phyloP scores from a whole-genome alignment of 2,329 filamentous ascomycete genomes.

The Sporothrix luriei region DNA sequence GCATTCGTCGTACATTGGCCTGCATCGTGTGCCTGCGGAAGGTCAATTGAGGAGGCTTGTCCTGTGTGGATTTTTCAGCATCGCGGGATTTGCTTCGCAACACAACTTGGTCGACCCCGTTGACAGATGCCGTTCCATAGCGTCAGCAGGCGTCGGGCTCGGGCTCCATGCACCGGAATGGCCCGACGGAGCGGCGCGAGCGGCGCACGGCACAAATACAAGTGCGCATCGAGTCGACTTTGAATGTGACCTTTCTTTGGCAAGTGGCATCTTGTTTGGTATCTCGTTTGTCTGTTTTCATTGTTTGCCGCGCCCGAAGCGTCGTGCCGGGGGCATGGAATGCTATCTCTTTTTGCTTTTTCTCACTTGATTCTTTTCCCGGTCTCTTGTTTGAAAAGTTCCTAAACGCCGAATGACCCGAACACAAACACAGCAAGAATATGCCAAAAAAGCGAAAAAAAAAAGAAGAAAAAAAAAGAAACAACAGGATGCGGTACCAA shows the following conservation, averaged over 20 bases:
- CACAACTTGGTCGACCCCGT: neutral
- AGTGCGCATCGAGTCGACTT: neutral
- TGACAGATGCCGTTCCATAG: neutral
- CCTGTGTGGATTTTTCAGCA: neutral
- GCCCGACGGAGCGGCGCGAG: neutral
- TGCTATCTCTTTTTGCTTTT: constrained; percentile 13
- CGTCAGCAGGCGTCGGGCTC: neutral
- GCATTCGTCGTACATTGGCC: neutral
- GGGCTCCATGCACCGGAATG: neutral
- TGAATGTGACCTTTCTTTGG: neutral
- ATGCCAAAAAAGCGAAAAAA: neutral
- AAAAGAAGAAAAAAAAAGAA: neutral
- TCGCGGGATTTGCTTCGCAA: constrained; percentile 14
- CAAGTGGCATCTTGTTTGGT: constrained; percentile 20
- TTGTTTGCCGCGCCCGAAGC: neutral
- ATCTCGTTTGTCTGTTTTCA: constrained; percentile 3
- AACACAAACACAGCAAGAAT: neutral
- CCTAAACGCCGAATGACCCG: constrained; percentile 20
- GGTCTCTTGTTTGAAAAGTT: neutral
- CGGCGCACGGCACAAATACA: constrained; percentile 13
- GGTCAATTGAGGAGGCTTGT: neutral
- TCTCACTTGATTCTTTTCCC: constrained; percentile 4
- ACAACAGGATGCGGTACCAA: neutral
- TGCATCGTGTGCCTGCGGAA: neutral
- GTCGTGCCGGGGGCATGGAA: neutral